phyloP scores from a whole-genome alignment of 2,329 filamentous ascomycete species.

The Purpureocillium takamizusanense region DNA sequence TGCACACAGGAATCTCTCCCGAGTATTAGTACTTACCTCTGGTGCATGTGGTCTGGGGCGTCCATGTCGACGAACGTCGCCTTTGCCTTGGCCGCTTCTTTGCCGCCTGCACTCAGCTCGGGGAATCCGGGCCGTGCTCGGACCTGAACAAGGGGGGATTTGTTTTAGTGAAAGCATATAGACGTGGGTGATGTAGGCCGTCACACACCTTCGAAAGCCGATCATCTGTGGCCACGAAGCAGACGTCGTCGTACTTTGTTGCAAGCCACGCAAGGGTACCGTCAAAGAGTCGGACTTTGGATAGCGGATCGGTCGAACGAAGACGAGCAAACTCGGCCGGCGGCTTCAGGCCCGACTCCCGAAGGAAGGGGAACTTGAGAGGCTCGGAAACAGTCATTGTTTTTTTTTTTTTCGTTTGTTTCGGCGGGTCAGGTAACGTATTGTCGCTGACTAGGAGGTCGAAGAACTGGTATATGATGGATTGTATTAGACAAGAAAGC shows the following conservation, averaged over 20 bases:
- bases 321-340: slow-evolving; percentile 11
- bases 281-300: slow-evolving; percentile 35
- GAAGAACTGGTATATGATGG: too few species aligned
- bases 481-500: too few species aligned
- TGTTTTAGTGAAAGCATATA: not conserved
- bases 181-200: too few species aligned
- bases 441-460: too few species aligned
- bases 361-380: too few species aligned
- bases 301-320: slow-evolving; percentile 32
- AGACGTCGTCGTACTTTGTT: slow-evolving; percentile 37
- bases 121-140: slow-evolving; percentile 34
- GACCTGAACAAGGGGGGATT: slow-evolving; percentile 16
- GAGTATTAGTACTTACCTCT: slow-evolving; percentile 21
- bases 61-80: slow-evolving; percentile 45
- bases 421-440: too few species aligned
- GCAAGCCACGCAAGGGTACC: slow-evolving; percentile 37
- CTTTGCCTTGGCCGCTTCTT: slow-evolving; percentile 35
- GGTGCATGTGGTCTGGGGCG: slow-evolving; percentile 34
- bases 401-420: too few species aligned
- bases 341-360: too few species aligned
- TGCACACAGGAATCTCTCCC: too few species aligned
- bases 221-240: slow-evolving; percentile 31
- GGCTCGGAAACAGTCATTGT: too few species aligned
- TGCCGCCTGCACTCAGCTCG: slow-evolving; percentile 36
- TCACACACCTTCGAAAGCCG: slow-evolving; percentile 33